A percentile compares a stretch with the other conserved stretches of the same genome.
Conservation (phyloP, 257 asterid species). For the Solanum acaule region DNA sequence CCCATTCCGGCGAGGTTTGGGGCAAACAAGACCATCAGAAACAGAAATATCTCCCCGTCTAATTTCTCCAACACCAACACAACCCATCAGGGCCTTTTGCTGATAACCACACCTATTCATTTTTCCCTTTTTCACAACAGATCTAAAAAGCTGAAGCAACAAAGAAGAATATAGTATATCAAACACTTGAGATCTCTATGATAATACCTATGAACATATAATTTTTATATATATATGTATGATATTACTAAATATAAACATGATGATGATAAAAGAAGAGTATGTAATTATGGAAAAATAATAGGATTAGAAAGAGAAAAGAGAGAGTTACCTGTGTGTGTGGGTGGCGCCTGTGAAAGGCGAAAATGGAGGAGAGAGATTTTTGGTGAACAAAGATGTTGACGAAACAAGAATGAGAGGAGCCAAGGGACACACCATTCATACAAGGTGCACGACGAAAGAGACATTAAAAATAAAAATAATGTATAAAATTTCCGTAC, state of each 20-base stretch:
- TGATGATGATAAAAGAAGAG: neutral
- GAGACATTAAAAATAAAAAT: neutral
- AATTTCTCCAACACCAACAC: neutral
- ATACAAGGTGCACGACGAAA: neutral
- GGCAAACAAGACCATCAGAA: neutral
- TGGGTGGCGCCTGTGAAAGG: neutral
- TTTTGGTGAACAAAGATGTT: neutral
- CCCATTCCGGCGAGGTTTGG: neutral
- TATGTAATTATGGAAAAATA: neutral
- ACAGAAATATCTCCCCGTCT: neutral
- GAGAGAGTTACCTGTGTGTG: neutral
- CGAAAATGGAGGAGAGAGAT: neutral
- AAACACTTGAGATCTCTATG: neutral
- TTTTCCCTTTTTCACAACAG: neutral
- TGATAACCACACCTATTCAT: neutral
- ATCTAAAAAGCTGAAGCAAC: neutral
- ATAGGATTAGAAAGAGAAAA: neutral
- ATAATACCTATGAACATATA: neutral
- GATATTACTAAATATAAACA: neutral
- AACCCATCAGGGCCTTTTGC: neutral
- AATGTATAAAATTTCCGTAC: neutral
- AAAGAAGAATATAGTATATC: neutral
- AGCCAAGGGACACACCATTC: neutral
- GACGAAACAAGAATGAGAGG: neutral
- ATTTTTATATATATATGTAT: neutral